Conservation (phyloP, 2,329 filamentous ascomycete species). For the Xylariaceae sp. region DNA sequence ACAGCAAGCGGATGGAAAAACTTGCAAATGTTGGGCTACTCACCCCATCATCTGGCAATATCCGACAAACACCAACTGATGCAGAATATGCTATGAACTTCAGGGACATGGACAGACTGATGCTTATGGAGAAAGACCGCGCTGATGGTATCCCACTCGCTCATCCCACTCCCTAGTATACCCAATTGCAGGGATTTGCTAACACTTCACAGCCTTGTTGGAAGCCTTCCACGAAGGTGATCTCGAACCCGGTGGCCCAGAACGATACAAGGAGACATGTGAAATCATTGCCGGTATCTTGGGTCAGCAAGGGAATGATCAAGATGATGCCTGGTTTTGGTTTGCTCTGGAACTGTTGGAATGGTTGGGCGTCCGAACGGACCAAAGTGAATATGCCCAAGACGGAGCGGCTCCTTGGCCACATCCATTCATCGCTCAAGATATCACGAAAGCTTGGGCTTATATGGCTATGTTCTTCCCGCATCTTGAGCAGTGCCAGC, state of each 20-base stretch:
- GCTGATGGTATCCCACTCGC: conserved; percentile 14
- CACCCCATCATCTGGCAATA: neutral
- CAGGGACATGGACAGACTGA: conserved; percentile 11
- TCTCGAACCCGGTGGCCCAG: conserved; percentile 37
- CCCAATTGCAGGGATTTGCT: neutral
- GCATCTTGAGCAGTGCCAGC: conserved; percentile 21
- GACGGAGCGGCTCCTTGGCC: conserved; percentile 24
- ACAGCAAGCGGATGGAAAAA: conserved; percentile 11
- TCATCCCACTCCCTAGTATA: neutral
- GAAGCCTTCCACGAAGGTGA: conserved; percentile 44
- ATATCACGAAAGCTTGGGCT: conserved; percentile 36
- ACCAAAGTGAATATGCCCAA: conserved; percentile 22
- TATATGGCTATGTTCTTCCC: conserved; percentile 40
- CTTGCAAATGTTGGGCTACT: conserved; percentile 19
- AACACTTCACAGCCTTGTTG: conserved; percentile 34
- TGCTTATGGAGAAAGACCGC: conserved; percentile 24
- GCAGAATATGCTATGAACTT: conserved; percentile 10
- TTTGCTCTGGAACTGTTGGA: conserved; percentile 27
- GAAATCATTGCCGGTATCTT: conserved; percentile 34
- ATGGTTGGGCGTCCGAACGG: conserved; percentile 25
- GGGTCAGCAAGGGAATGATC: conserved; percentile 16
- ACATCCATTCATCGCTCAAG: conserved; percentile 38
- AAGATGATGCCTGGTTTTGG: conserved; percentile 26
- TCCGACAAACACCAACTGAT: conserved; percentile 1
- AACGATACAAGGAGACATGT: conserved; percentile 37